Conservation (phyloP, 2,329 filamentous ascomycete genomes). For the Cladorrhinum sp. region DNA sequence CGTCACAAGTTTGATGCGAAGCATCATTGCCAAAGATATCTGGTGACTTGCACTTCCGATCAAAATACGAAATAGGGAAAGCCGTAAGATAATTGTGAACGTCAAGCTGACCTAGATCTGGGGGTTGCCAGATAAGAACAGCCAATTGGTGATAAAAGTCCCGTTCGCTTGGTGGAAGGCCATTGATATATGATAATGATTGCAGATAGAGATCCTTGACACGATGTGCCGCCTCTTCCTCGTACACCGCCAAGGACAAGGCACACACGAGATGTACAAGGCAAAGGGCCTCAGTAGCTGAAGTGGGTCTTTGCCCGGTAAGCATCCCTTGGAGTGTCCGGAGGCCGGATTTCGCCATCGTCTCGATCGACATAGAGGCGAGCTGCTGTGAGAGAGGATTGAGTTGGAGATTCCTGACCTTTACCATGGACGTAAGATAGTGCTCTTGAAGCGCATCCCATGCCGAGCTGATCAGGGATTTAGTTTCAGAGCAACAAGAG, state of each 20-base stretch:
- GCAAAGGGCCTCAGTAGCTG: slow-evolving; percentile 46
- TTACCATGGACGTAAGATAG: slow-evolving; percentile 42
- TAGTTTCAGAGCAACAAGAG: slow-evolving; percentile 32
- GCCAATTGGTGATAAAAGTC: slow-evolving; percentile 44
- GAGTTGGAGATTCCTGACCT: slow-evolving; percentile 38
- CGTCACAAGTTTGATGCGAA: slow-evolving; percentile 30
- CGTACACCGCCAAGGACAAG: slow-evolving; percentile 46
- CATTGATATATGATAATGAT: slow-evolving; percentile 42
- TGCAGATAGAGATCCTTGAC: slow-evolving; percentile 45
- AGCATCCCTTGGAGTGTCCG: slow-evolving; percentile 40
- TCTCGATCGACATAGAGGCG: slow-evolving; percentile 36
- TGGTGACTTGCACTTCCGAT: slow-evolving; percentile 43
- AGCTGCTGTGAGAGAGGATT: slow-evolving; percentile 45
- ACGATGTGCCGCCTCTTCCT: slow-evolving; percentile 36
- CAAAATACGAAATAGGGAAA: slow-evolving; percentile 26
- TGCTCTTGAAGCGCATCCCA: slow-evolving; percentile 48
- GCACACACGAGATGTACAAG: slow-evolving; percentile 52
- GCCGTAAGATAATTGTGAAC: slow-evolving; percentile 30
- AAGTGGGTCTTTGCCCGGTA: slow-evolving; percentile 35
- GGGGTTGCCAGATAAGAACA: slow-evolving; percentile 48
- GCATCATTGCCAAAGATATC: slow-evolving; percentile 23
- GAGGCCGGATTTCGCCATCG: slow-evolving; percentile 43
- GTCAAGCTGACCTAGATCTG: slow-evolving; percentile 31
- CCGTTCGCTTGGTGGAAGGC: slow-evolving; percentile 38
- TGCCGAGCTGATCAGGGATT: slow-evolving; percentile 41